phyloP scores from a whole-genome alignment of 1,139 yeast genomes.

The Geotrichum carabidarum region DNA sequence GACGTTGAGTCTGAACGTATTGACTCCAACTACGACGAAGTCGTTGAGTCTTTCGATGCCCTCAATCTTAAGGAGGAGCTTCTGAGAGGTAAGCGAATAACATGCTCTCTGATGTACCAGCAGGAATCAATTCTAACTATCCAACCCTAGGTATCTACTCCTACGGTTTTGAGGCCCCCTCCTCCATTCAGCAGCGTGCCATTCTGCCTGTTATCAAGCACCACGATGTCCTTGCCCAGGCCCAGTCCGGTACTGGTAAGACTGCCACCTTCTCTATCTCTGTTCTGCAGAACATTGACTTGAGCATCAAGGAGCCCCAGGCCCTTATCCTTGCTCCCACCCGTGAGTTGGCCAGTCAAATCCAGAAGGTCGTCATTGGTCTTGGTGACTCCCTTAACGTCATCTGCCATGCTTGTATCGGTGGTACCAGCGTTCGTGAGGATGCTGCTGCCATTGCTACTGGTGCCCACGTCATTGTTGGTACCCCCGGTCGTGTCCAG shows the following conservation, averaged over 20 bases:
- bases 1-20: conserved; percentile 81
- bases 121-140: not conserved
- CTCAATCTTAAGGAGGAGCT: conserved; percentile 42
- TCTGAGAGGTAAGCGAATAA: conserved; percentile 35
- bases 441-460: conserved; percentile 66
- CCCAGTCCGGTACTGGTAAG: conserved; percentile 97
- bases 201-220: conserved; percentile 89
- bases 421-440: conserved; percentile 81
- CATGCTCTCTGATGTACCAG: not conserved
- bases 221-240: conserved; percentile 91
- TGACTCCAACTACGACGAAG: conserved; percentile 96
- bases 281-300: conserved; percentile 73
- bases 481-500: conserved; percentile 91
- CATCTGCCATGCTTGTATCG: conserved; percentile 85
- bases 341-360: conserved; percentile 87
- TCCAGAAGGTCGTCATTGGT: conserved; percentile 75
- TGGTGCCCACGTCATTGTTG: conserved; percentile 91
- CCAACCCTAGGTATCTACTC: conserved; percentile 62
- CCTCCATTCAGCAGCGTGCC: conserved; percentile 93
- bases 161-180: conserved; percentile 91
- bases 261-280: conserved; percentile 96
- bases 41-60: conserved; percentile 60
- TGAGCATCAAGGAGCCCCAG: conserved; percentile 59
- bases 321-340: conserved; percentile 93
- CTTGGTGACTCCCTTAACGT: conserved; percentile 80